These are phyloP conservation scores for Debaryomyces coudertii DNA, from an alignment of 1,139 yeast species.

Conservation along the genomic window DNA sequence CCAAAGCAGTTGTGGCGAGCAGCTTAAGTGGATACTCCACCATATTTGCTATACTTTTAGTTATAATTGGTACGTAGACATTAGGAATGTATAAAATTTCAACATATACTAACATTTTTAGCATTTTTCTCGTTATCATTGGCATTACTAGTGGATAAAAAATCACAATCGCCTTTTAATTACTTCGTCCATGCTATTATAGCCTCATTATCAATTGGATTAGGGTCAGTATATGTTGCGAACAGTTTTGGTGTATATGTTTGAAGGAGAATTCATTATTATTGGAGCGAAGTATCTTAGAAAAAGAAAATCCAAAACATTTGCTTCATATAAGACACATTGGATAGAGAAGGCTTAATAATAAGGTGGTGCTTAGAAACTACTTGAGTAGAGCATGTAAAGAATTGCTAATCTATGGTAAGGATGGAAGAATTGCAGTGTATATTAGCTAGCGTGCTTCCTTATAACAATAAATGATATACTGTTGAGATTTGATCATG, in stretches of 20 bases:
- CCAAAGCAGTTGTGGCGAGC: conserved; percentile 30
- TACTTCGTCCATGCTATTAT: conserved; percentile 36
- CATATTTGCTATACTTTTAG: conserved; percentile 13
- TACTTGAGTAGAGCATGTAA: not conserved
- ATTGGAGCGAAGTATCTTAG: not conserved
- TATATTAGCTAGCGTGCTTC: not conserved
- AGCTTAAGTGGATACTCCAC: conserved; percentile 12
- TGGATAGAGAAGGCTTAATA: not conserved
- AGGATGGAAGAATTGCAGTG: not conserved
- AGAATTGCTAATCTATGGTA: not conserved
- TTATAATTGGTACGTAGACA: conserved; percentile 14
- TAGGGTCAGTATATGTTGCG: conserved; percentile 40
- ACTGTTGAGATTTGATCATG: not conserved
- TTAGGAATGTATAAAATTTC: not conserved
- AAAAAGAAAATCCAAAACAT: too few species aligned
- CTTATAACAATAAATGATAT: not conserved
- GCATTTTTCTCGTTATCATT: conserved; percentile 43
- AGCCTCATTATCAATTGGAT: conserved; percentile 45
- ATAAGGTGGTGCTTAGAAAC: not conserved
- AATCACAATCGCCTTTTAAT: conserved; percentile 30
- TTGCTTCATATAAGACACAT: not conserved
- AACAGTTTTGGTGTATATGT: conserved; percentile 51
- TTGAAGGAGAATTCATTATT: conserved; percentile 16
- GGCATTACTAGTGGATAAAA: conserved; percentile 41
- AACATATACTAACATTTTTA: conserved; percentile 24